Evolutionary conservation across 2,329 filamentous ascomycete species (phyloP), one percentile per base, ranked within the genome.

Genomic region (Cladosporium austrohemisphaericum): DNA sequence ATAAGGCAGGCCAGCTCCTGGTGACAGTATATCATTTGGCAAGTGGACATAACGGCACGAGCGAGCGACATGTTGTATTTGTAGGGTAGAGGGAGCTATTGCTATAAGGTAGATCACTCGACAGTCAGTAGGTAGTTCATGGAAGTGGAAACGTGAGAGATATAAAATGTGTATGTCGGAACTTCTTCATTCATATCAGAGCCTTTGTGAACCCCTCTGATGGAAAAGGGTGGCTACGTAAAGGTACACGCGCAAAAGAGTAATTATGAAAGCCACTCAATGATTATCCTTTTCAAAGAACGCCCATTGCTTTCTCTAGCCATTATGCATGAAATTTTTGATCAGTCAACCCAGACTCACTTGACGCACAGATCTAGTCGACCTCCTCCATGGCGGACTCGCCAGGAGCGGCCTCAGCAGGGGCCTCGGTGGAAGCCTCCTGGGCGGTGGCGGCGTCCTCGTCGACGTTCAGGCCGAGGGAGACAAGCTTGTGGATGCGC

Each of bases 351-450:
- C 23, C 38, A 19, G 38, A 41, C 25, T 28, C 25, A 25, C 38
- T 40, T 41, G 23, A 18, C 25, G 38, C 38, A 16, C 20, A 14
- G 7, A 62, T 75, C 65, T 95, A 98, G 82, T 98, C 93, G 71
- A 98, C 93, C 84, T 98, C 93, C 84, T 98, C 93, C 93, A 98
- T 98, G 72, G 91, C 85, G 77, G 86, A 94, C 83, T 95, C 90
- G 63, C 85, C 86, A 58, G 85, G 76, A 51, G 78, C 78, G 63
- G 79, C 81, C 48, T 77, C 79, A 53, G 84, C 75, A 50, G 81
- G 76, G 51, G 83, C 72, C 57, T 81, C 80, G 53, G 77, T 77
- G 49, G 75, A 74, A 53, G 79, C 78, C 37, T 43, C 48, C 57
- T 76, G 77, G 53, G 70, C 64, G 51, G 83, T 80, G 75, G 95